Percentiles rank a stretch among this genome's conserved stretches.
Conservation (phyloP, 2,329 filamentous ascomycete species). For the Fusarium sp. region DNA sequence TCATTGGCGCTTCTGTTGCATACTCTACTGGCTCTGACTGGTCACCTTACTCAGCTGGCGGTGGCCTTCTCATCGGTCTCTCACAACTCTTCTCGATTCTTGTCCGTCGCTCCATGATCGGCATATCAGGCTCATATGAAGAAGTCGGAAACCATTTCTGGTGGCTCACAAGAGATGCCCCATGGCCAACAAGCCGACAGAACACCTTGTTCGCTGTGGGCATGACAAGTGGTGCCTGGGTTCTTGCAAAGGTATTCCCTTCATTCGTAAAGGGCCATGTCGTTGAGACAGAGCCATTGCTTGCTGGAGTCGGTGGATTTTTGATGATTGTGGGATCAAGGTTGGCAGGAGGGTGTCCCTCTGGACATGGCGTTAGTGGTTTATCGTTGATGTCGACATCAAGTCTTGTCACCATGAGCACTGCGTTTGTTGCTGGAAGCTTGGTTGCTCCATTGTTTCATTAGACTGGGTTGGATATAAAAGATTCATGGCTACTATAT, state of each 20-base stretch:
- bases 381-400: slow-evolving; percentile 68
- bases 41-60: slow-evolving; percentile 56
- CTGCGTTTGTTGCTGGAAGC: slow-evolving; percentile 63
- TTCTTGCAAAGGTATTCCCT: slow-evolving; percentile 46
- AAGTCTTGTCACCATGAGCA: slow-evolving; percentile 67
- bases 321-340: slow-evolving; percentile 67
- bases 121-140: slow-evolving; percentile 69
- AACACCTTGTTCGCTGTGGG: slow-evolving; percentile 63
- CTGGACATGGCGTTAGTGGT: slow-evolving; percentile 74
- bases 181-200: slow-evolving; percentile 47
- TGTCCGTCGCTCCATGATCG: slow-evolving; percentile 62
- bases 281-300: slow-evolving; percentile 46
- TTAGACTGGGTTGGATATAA: slow-evolving; percentile 1
- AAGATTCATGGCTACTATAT: not conserved
- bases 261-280: slow-evolving; percentile 37
- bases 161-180: slow-evolving; percentile 48
- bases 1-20: slow-evolving; percentile 50
- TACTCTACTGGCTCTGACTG: slow-evolving; percentile 39
- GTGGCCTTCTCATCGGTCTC: slow-evolving; percentile 65
- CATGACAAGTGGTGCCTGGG: slow-evolving; percentile 56
- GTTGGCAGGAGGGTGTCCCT: slow-evolving; percentile 72
- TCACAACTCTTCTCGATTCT: slow-evolving; percentile 66
- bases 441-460: slow-evolving; percentile 42
- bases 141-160: slow-evolving; percentile 65
- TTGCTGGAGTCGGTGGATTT: slow-evolving; percentile 62